Conservation (phyloP, 306 rosid genomes). For the Trifolium subterraneum region DNA sequence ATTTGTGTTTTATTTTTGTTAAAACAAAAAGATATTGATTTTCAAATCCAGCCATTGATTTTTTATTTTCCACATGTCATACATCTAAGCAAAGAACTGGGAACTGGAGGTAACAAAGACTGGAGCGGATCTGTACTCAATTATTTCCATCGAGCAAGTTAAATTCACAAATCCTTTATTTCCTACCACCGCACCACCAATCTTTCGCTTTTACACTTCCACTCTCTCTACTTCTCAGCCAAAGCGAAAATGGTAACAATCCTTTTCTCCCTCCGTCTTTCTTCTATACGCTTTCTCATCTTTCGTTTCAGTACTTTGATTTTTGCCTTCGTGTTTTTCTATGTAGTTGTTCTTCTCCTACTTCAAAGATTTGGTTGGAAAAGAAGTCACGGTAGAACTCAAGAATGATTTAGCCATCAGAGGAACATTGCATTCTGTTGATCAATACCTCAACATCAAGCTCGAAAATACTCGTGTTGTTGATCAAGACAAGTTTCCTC, state of each 20-base stretch:
- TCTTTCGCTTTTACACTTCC: too few relatives aligned
- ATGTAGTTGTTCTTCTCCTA: conserved; percentile 95
- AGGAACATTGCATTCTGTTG: conserved; percentile 96
- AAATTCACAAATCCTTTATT: too few relatives aligned
- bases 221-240: too few relatives aligned
- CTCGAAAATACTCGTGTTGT: conserved; percentile 98
- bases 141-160: too few relatives aligned
- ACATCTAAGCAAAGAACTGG: too few relatives aligned
- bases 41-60: too few relatives aligned
- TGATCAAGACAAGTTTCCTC: conserved; percentile 95
- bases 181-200: too few relatives aligned
- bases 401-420: conserved; percentile 95
- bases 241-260: conserved; percentile 33
- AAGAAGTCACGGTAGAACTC: conserved; percentile 96
- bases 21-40: too few relatives aligned
- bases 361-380: conserved; percentile 96
- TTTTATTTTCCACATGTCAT: too few relatives aligned
- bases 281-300: not conserved
- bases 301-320: not conserved
- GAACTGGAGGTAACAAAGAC: too few relatives aligned
- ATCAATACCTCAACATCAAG: conserved; percentile 94
- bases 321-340: not conserved
- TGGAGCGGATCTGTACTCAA: too few relatives aligned
- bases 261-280: not conserved
- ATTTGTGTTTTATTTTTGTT: too few relatives aligned